Evolutionary conservation across 78 protist species (phyloP), one percentile per base, ranked within the genome.

Genomic region (Acrasis kona): DNA sequence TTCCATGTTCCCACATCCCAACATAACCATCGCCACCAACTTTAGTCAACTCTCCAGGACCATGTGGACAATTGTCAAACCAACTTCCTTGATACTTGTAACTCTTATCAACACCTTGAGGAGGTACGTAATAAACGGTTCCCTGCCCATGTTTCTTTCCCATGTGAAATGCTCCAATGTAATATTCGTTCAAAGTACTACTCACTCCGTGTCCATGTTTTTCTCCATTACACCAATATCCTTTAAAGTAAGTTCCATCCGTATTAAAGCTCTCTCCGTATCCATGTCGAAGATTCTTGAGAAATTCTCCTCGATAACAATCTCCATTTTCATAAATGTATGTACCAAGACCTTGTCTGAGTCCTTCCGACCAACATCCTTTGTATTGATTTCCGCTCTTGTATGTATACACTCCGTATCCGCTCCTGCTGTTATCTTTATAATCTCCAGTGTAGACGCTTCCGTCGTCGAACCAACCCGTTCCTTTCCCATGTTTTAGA

Each of bases 371-470:
- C 76, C 76, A 72, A 29, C 50, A n/a, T 3, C 76, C 76, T 5
- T 8, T 30, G 36, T 72, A 72, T 27, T 3, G 7, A 7, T 72
- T 65, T 28, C 7, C 4, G 61, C 50, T 72, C 39, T 61, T 61
- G 76, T 57, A 72, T 3, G 76, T 72, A 65, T 72, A 72, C 50
- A 50, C 76, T 29, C 76, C 76, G 61, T 50, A 7, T 36, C 76
- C 76, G 61, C 6, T 10, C 3, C 76, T 12, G 61, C 76, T 57
- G 76, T 72, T 65, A n/a, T 38, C 34, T n/a, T 3, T 4, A 61
- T 65, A 72, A 3, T 3, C 2, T 12, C 76, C 76, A 29, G 5
- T 3, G 70, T 72, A 72, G 5, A 72, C 61, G 61, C 41, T 57
- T 10, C 76, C 76, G 76, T 72, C 50, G 28, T 31, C 76, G 7